A percentile compares a stretch with the other conserved stretches of the same genome.
phyloP scores from a whole-genome alignment of 139 green algal genomes.

The Chlamydomonas sphaeroides region DNA sequence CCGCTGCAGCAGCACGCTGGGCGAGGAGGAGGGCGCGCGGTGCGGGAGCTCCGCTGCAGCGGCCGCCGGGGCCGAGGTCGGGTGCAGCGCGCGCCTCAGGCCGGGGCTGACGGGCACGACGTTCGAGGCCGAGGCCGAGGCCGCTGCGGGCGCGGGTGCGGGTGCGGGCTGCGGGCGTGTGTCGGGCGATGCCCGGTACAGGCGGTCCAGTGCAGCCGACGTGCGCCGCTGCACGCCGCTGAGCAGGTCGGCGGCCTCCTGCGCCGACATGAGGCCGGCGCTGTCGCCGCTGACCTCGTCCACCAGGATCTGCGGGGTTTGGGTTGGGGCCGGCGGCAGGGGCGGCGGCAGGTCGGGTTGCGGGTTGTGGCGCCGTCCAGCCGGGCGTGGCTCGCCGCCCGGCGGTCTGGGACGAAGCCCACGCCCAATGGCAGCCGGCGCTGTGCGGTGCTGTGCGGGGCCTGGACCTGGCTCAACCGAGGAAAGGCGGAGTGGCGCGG shows the following conservation, averaged over 20 bases:
- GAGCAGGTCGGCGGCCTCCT: conserved; percentile 10
- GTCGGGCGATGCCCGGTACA: background rate
- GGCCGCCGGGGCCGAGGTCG: background rate
- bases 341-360: too few species aligned
- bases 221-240: conserved; percentile 3
- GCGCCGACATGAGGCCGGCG: conserved; percentile 11
- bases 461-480: too few species aligned
- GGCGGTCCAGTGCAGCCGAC: background rate
- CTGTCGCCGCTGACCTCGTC: background rate
- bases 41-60: background rate
- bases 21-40: background rate
- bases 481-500: too few species aligned
- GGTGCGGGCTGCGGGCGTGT: background rate
- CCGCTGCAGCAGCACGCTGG: conserved; percentile 57
- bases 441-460: too few species aligned
- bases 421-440: too few species aligned
- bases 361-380: too few species aligned
- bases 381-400: too few species aligned
- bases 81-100: background rate
- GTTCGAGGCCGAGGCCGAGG: background rate
- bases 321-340: too few species aligned
- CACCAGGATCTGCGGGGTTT: background rate
- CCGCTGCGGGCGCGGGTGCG: background rate
- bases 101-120: background rate
- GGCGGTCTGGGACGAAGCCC: too few species aligned